phyloP scores from a whole-genome alignment of 2,329 filamentous ascomycete genomes.

The Penicillium corylophilum region DNA sequence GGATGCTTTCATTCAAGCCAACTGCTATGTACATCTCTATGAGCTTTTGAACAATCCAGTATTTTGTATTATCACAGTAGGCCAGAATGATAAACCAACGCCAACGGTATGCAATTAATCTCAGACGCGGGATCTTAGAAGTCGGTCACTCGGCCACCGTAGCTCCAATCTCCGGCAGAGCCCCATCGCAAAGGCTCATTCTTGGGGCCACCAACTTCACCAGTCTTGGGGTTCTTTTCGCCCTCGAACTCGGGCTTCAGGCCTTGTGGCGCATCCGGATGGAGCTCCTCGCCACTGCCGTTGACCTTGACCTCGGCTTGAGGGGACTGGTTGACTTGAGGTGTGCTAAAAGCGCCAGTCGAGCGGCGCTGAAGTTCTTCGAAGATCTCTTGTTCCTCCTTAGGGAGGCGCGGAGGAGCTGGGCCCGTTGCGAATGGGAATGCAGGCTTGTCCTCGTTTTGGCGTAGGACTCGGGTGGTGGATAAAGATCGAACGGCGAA shows the following conservation, averaged over 20 bases:
- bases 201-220: conserved; percentile 94
- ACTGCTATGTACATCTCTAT: neutral
- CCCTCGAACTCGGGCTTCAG: conserved; percentile 90
- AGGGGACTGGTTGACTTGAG: conserved; percentile 53
- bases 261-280: conserved; percentile 71
- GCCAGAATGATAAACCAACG: conserved; percentile 19
- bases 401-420: conserved; percentile 79
- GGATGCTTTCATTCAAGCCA: neutral
- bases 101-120: conserved; percentile 20
- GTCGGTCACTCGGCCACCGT: conserved; percentile 91
- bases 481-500: conserved; percentile 26
- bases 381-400: conserved; percentile 85
- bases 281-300: conserved; percentile 64
- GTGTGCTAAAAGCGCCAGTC: conserved; percentile 75
- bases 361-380: conserved; percentile 78
- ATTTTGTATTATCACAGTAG: neutral
- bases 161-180: conserved; percentile 76
- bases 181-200: conserved; percentile 95
- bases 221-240: conserved; percentile 87
- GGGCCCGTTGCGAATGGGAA: conserved; percentile 51
- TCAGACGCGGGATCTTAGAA: conserved; percentile 53
- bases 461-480: conserved; percentile 24
- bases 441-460: conserved; percentile 28
- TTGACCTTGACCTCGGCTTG: conserved; percentile 51
- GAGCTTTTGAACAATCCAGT: neutral